phyloP scores from a whole-genome alignment of 1,139 yeast genomes.

The Wickerhamomyces sp. region DNA sequence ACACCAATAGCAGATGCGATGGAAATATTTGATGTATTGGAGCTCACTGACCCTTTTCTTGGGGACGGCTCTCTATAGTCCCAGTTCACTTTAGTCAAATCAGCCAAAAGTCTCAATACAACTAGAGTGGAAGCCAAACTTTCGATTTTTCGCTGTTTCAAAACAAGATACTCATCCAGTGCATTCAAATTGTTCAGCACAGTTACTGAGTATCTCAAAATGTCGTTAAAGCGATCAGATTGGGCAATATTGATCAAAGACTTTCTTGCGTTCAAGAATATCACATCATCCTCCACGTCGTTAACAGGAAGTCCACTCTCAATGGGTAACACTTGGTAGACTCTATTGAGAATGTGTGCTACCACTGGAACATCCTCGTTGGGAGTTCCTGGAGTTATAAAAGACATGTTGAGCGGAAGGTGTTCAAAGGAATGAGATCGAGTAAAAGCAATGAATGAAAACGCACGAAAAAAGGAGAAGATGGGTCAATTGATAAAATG shows the following conservation, averaged over 20 bases:
- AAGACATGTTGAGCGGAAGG: slow-evolving; percentile 9
- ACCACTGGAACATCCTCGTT: slow-evolving; percentile 14
- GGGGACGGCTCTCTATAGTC: slow-evolving; percentile 19
- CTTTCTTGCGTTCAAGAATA: slow-evolving; percentile 20
- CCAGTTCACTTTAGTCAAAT: slow-evolving; percentile 30
- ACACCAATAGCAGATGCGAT: slow-evolving; percentile 14
- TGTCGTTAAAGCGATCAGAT: slow-evolving; percentile 16
- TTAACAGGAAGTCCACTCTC: slow-evolving; percentile 19
- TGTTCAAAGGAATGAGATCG: no score
- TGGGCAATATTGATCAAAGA: slow-evolving; percentile 21
- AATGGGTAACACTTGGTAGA: slow-evolving; percentile 18
- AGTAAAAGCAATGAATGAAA: no score
- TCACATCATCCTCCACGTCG: slow-evolving; percentile 23
- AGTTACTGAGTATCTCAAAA: slow-evolving; percentile 13
- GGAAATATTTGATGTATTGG: slow-evolving; percentile 16
- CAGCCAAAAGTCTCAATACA: slow-evolving; percentile 26
- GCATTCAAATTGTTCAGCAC: slow-evolving; percentile 19
- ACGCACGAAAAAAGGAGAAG: no score
- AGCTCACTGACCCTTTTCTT: slow-evolving; percentile 19
- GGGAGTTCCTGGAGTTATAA: slow-evolving; percentile 5
- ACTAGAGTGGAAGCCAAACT: slow-evolving; percentile 26
- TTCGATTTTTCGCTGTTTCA: slow-evolving; percentile 24
- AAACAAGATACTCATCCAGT: slow-evolving; percentile 19
- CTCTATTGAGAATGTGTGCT: slow-evolving; percentile 17
- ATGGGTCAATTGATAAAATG: no score